Evolutionary conservation across 1,284 basidiomycete species (phyloP), one percentile per base, ranked within the genome.

Genomic region (Heterobasidion irregulare): DNA sequence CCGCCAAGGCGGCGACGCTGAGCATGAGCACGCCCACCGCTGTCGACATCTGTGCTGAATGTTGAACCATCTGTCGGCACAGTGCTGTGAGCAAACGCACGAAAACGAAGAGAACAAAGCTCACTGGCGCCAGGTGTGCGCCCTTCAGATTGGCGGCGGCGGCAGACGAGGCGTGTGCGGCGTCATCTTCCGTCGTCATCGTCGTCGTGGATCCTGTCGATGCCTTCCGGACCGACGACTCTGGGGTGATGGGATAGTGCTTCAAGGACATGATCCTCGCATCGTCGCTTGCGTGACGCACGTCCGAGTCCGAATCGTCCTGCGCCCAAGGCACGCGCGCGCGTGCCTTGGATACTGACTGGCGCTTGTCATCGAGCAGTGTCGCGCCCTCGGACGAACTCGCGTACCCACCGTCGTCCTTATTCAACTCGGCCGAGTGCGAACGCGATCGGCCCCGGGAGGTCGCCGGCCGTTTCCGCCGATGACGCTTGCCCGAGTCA

Each of bases 221-320:
- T 6, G 69, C 68, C 59, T 74, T 72, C 53, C 72, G 69, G 8
- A 75, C 65, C 0, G 75, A 77, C 2, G 73, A 68, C 8, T 74
- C 75, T 26, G 75, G 75, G 1, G 72, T 77, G 46, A 73, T 70
- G 2, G 71, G 75, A 63, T 75, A 75, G 46, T 69, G 69, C 48
- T 65, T 58, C 57, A 57, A 51, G 5, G 56, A 52, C 19, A 57
- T 51, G 35, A 56, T 60, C 7, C 19, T 48, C 52, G 47, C 55
- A 56, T 61, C 34, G 56, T 61, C 52, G 53, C 59, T 26, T 62
- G 63, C 53, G 10, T 50, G 43, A 19, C 61, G 60, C 9, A 57
- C 59, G 35, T 63, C 61, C 32, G 58, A 63, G 56, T 73, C 46
- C 12, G 67, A 71, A 41, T 78, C 75, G 51, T 71, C 70, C 2